Conservation (phyloP, 768 basidiomycete species). For the Boletus rufocinnamomeus region DNA sequence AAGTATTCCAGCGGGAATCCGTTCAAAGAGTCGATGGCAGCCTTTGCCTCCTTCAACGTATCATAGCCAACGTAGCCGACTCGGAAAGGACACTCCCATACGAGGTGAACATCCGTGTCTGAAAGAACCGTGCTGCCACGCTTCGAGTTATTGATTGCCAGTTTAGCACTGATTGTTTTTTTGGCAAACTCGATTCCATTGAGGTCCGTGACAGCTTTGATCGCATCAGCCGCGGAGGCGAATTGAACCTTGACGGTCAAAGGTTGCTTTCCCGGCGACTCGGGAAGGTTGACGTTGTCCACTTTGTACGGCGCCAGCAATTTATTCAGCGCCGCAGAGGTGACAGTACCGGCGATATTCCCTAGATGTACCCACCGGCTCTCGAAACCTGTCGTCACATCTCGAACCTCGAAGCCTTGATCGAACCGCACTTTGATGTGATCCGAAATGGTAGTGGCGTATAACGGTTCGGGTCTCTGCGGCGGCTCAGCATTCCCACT, state of each 20-base stretch:
- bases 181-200: conserved; percentile 47
- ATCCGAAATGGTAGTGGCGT: conserved; percentile 45
- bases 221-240: conserved; percentile 48
- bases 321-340: conserved; percentile 35
- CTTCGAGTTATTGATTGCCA: conserved; percentile 44
- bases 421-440: conserved; percentile 58
- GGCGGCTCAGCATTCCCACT: conserved; percentile 2
- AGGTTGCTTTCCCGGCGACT: conserved; percentile 25
- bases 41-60: conserved; percentile 47
- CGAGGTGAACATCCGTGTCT: conserved; percentile 57
- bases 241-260: conserved; percentile 49
- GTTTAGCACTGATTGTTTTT: conserved; percentile 43
- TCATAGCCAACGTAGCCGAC: conserved; percentile 66
- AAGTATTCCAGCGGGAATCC: conserved; percentile 40
- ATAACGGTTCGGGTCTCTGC: conserved; percentile 22
- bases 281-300: conserved; percentile 38
- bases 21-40: conserved; percentile 48
- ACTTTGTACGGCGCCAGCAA: conserved; percentile 48
- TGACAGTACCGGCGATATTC: conserved; percentile 46
- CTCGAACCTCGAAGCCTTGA: conserved; percentile 59
- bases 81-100: conserved; percentile 59
- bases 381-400: conserved; percentile 68
- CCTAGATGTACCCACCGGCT: conserved; percentile 59
- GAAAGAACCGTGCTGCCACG: conserved; percentile 42
- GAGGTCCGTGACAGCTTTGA: conserved; percentile 51